Base-by-base conservation (phyloP, 2,329 filamentous ascomycete species). In the Talaromyces sp. region DNA sequence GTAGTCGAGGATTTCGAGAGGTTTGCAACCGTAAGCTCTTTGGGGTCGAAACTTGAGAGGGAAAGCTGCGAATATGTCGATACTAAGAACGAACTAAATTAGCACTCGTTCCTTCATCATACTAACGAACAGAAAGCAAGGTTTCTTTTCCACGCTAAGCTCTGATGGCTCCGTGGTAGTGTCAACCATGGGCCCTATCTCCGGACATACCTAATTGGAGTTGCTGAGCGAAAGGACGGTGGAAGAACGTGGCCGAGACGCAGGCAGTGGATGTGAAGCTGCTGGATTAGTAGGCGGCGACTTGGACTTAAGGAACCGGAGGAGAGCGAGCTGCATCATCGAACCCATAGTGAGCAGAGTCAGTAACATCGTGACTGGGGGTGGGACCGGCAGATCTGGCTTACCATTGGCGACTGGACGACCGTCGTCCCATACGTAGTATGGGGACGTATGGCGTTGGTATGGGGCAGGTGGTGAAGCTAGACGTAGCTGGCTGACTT, bases 111-210 rank as follows among this genome's bases (percentile, higher is more conserved):
- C 25, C 25, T 51, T 51, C 15, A 51, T 51, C 27, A 29, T 53
- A 31, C 27, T n/a, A 53, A 11, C 13, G 22, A 13, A 29, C n/a
- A 38, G 13, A 58, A 58, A 43, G 38, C 54, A 60, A 27, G 51
- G 58, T 60, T 53, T 27, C 19, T 22, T 47, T 47, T 63, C 51
- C 49, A 58, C 61, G 51, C 51, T 63, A 63, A 54, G 59, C 49
- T 56, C 36, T 63, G 60, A 63, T 56, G 17, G 60, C 31, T 29
- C 47, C 47, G 22, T 29, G 47, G 60, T 56, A 63, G 61, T 56
- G 61, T 49, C 61, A 34, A 63, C 61, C 38, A 58, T 29, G 38
- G 51, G 53, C 22, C 17, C 22, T 38, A 56, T 56, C 51, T 56
- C 53, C 53, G 53, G 19, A 56, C 53, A 36, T 36, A 56, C 53